Conservation (phyloP, 129 eudicot genomes). For the Rutidosis leptorrhynchoides region DNA sequence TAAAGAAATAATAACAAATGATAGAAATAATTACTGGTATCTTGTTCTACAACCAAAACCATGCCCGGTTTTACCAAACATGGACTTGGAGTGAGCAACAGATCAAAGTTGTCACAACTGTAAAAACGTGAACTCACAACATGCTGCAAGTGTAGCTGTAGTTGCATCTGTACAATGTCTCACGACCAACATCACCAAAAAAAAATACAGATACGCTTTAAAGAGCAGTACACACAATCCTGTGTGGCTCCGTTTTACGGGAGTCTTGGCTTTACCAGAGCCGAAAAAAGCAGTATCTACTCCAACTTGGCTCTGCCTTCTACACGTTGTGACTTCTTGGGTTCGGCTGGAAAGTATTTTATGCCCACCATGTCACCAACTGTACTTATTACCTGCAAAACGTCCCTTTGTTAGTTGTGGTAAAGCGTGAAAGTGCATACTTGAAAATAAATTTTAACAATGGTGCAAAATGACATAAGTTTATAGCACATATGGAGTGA, state of each 20-base stretch:
- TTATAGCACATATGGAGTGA: neutral
- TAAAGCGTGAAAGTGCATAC: neutral
- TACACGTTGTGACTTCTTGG: conserved; percentile 66
- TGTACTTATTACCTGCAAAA: conserved; percentile 68
- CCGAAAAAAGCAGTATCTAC: conserved; percentile 20
- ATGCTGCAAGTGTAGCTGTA: no score
- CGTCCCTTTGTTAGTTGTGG: conserved; percentile 15
- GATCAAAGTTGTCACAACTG: conserved; percentile 4
- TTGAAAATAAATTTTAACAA: neutral
- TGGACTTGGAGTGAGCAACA: conserved; percentile 2
- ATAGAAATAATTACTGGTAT: neutral
- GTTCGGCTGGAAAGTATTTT: conserved; percentile 90
- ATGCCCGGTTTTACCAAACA: conserved; percentile 19
- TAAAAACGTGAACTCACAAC: conserved; percentile 27
- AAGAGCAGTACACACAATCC: conserved; percentile 19
- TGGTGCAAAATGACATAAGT: neutral
- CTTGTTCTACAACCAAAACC: conserved; percentile 17
- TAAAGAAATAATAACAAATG: neutral
- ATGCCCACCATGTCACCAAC: conserved; percentile 92
- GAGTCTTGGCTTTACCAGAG: conserved; percentile 8
- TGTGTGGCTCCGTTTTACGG: conserved; percentile 8
- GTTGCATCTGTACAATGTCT: conserved; percentile 34
- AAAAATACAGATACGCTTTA: conserved; percentile 25
- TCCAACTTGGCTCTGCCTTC: conserved; percentile 58
- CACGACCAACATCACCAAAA: conserved; percentile 17